Base-by-base conservation (phyloP, 2,329 filamentous ascomycete genomes). In the Trichoderma simmonsii region DNA sequence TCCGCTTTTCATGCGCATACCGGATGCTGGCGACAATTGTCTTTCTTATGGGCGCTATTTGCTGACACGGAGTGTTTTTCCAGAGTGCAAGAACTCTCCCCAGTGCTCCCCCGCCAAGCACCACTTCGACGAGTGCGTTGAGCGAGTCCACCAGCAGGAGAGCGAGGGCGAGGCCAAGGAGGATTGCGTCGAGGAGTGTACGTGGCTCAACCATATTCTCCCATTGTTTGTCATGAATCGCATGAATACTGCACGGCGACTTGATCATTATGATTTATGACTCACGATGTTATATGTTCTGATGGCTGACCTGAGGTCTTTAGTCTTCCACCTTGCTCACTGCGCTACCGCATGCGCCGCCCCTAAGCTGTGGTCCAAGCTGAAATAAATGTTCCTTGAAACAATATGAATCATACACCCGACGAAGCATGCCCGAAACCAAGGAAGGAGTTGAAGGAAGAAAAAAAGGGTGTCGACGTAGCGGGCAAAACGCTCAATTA, bases 181-280 rank as follows among this genome's bases (percentile, higher is more conserved):
- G 89, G 95, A 98, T 87, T 99, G 96, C 80, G 94, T 98, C 77
- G 96, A 99, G 88, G 96, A 99, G 88, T 99, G 96, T 98, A 92
- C 85, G 95, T 90, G 69, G 15, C n/a, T 14, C 28, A 15, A 21
- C 21, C 39, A 18, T 7, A n/a, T 5, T 34, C 26, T 12, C 18
- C 57, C 11, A 8, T 21, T 15, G 12, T 57, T 43, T 32, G 34
- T 51, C 60, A 30, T 26, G 30, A 9, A n/a, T 36, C 15, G n/a
- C 48, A 65, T n/a, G 26, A 56, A 6, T n/a, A 30, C 11, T 30
- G 15, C 48, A 57, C 21, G 9, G 21, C 34, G 34, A 51, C 15
- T 66, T 59, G 3, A 21, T 14, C 26, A 11, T 43, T n/a, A 36
- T 15, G 11, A 18, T 61, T n/a, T 9, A 9, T 18, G 28, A 9